Evolutionary conservation across 2,329 filamentous ascomycete species (phyloP).

Genomic region (Stagonosporopsis vannaccii): DNA sequence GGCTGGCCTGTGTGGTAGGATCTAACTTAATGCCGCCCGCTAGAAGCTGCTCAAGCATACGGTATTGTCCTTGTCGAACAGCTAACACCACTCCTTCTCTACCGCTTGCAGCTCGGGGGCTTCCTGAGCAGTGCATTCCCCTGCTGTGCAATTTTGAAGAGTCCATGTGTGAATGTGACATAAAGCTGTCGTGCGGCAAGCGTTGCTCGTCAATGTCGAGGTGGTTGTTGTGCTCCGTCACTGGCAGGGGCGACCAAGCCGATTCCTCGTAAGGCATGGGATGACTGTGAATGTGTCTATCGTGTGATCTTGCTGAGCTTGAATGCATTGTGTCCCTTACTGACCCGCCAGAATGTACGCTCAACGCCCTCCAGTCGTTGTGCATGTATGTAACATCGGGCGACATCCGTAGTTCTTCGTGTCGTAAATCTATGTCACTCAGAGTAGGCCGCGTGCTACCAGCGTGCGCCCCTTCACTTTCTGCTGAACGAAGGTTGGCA

Average conservation of each 20-base stretch:
- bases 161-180: not conserved
- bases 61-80: conserved; percentile 69
- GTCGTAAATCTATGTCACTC: conserved; percentile 11
- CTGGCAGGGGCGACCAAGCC: conserved; percentile 16
- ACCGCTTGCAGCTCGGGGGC: conserved; percentile 32
- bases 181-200: not conserved
- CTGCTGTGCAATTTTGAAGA: not conserved
- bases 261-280: conserved; percentile 34
- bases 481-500: too few relatives aligned
- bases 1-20: not conserved
- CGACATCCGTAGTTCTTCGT: conserved; percentile 22
- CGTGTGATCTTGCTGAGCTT: conserved; percentile 17
- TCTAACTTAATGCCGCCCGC: conserved; percentile 40
- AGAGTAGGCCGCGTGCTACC: not conserved
- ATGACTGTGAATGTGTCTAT: not conserved
- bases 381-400: conserved; percentile 29
- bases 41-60: conserved; percentile 53
- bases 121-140: not conserved
- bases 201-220: not conserved
- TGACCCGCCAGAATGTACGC: conserved; percentile 34
- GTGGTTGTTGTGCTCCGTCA: not conserved
- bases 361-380: conserved; percentile 37
- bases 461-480: not conserved
- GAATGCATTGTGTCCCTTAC: conserved; percentile 36
- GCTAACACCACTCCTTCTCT: conserved; percentile 57